Conservation (phyloP, 1,284 basidiomycete genomes). For the Cryptococcus hybrid region DNA sequence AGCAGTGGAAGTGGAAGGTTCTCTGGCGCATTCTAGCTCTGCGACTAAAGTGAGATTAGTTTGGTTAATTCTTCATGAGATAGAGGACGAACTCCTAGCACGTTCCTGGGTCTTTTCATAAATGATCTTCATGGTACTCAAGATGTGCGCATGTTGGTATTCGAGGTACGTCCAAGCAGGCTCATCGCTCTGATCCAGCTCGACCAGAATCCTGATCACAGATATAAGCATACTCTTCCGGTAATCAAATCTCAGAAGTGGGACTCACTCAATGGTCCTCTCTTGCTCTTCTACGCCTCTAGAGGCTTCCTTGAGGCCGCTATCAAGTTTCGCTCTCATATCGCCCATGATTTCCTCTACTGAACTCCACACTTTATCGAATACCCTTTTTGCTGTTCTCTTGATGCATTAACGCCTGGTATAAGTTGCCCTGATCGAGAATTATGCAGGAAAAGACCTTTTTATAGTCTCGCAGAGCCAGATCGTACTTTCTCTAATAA, state of each 20-base stretch:
- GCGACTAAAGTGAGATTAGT: constrained; percentile 4
- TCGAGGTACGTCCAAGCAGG: constrained; percentile 95
- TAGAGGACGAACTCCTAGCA: constrained; percentile 57
- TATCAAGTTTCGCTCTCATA: constrained; percentile 76
- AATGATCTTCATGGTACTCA: constrained; percentile 70
- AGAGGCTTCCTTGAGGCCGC: constrained; percentile 72
- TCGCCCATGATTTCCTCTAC: constrained; percentile 95
- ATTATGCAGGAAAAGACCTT: constrained; percentile 88
- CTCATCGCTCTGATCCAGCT: constrained; percentile 70
- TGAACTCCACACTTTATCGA: constrained; percentile 94
- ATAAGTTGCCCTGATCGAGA: constrained; percentile 74
- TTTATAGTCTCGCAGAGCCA: constrained; percentile 93
- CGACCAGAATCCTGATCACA: constrained; percentile 69
- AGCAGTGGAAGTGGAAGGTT: constrained; percentile 29
- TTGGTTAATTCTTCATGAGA: neutral
- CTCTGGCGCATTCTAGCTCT: constrained; percentile 9
- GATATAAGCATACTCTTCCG: neutral
- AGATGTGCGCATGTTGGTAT: constrained; percentile 81
- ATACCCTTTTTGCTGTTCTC: constrained; percentile 81
- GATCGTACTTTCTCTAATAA: constrained; percentile 81
- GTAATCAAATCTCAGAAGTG: neutral
- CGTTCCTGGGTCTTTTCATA: constrained; percentile 60
- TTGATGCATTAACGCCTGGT: constrained; percentile 53
- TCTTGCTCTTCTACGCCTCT: constrained; percentile 90
- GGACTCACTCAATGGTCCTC: constrained; percentile 83